Conservation (phyloP, 2,329 filamentous ascomycete species). For the Dichotomopilus funicola region DNA sequence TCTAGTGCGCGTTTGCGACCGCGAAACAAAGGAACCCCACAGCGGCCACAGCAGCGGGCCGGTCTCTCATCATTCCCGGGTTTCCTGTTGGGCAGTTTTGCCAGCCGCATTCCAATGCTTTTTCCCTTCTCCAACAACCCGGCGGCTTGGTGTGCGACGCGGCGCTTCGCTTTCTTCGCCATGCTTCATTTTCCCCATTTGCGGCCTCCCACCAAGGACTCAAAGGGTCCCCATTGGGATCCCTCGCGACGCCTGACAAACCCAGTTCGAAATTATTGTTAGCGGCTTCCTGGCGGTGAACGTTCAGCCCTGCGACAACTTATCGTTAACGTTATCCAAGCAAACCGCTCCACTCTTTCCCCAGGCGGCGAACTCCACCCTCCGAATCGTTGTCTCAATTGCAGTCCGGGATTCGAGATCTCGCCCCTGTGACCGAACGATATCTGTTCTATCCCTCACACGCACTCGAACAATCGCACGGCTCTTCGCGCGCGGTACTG, state of each 20-base stretch:
- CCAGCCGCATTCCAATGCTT: neutral
- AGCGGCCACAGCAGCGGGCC: neutral
- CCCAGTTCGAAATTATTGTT: neutral
- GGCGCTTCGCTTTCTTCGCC: neutral
- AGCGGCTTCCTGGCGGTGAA: slow-evolving; percentile 4
- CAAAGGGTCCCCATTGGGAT: neutral
- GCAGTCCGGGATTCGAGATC: neutral
- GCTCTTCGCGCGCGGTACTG: no score
- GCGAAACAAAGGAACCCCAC: neutral
- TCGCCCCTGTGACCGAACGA: neutral
- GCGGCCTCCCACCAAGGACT: neutral
- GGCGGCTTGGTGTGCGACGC: neutral
- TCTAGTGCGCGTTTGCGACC: no score
- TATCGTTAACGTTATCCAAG: neutral
- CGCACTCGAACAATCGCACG: no score
- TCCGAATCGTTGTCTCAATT: neutral
- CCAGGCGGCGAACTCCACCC: neutral
- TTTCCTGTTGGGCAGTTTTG: slow-evolving; percentile 4
- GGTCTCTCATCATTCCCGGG: neutral
- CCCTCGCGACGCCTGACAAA: no score
- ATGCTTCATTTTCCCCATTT: neutral
- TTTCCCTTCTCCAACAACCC: neutral
- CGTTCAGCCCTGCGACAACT: neutral
- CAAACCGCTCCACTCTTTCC: neutral
- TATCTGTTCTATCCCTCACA: neutral